A percentile compares a stretch with the other conserved stretches of the same genome.
phyloP scores from a whole-genome alignment of 2,329 filamentous ascomycete species.

The Cladosporium halotolerans region DNA sequence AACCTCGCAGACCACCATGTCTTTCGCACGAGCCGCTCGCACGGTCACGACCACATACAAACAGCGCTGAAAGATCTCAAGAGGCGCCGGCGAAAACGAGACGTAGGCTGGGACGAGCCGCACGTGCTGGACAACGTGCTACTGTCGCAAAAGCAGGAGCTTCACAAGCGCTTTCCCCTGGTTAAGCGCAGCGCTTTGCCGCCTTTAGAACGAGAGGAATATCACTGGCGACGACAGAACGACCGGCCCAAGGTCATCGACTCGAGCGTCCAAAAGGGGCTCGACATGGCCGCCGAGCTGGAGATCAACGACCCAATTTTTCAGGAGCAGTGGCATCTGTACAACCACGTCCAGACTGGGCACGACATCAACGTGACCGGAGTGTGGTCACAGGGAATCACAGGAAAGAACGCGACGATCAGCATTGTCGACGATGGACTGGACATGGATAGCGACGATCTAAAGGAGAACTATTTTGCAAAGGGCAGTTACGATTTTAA shows the following conservation, averaged over 20 bases:
- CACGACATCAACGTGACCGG: conserved; percentile 96
- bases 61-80: conserved; percentile 47
- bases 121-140: conserved; percentile 67
- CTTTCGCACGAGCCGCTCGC: conserved; percentile 60
- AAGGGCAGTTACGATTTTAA: conserved; percentile 96
- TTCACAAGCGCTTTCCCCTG: conserved; percentile 49
- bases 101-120: conserved; percentile 38
- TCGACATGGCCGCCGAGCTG: conserved; percentile 58
- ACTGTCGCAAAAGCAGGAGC: conserved; percentile 71
- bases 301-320: conserved; percentile 86
- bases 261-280: conserved; percentile 52
- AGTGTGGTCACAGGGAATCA: conserved; percentile 85
- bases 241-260: conserved; percentile 19
- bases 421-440: conserved; percentile 94
- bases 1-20: conserved; percentile 76
- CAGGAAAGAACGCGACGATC: conserved; percentile 79
- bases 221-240: conserved; percentile 10
- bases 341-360: conserved; percentile 72
- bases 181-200: conserved; percentile 50
- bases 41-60: conserved; percentile 46
- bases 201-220: conserved; percentile 13
- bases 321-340: conserved; percentile 88
- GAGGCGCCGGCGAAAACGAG: conserved; percentile 57
- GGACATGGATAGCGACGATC: conserved; percentile 89
- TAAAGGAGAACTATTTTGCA: conserved; percentile 90